Evolutionary conservation across 2,329 filamentous ascomycete species (phyloP).

Genomic region (Didymella pinodella): DNA sequence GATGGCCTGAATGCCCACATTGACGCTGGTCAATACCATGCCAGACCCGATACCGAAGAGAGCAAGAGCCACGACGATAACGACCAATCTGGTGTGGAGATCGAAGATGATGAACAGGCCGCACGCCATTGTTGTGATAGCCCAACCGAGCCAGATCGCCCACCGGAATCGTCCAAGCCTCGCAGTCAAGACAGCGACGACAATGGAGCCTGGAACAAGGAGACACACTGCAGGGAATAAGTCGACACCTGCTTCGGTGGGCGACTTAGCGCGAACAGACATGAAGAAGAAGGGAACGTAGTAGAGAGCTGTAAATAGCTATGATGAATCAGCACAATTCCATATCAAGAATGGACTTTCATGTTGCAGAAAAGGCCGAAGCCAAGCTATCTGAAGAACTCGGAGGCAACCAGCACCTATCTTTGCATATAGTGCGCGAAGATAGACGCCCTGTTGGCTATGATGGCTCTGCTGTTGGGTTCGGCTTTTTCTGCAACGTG

Average conservation of each 20-base stretch:
- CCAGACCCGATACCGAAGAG: slow-evolving; percentile 55
- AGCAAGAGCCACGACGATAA: slow-evolving; percentile 51
- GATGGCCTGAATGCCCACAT: slow-evolving; percentile 52
- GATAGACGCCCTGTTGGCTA: too few relatives aligned
- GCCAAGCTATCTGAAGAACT: too few relatives aligned
- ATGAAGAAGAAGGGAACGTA: slow-evolving; percentile 55
- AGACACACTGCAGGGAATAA: slow-evolving; percentile 49
- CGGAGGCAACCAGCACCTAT: too few relatives aligned
- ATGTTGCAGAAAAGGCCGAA: too few relatives aligned
- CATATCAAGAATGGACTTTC: too few relatives aligned
- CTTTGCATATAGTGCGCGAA: too few relatives aligned
- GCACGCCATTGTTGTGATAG: slow-evolving; percentile 46
- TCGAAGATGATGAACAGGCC: slow-evolving; percentile 52
- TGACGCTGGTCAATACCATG: slow-evolving; percentile 52
- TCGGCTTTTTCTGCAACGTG: not conserved
- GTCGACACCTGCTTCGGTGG: slow-evolving; percentile 50
- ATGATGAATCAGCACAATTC: not conserved
- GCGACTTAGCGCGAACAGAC: slow-evolving; percentile 45
- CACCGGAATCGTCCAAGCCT: slow-evolving; percentile 47
- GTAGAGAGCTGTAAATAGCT: slow-evolving; percentile 56
- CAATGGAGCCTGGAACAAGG: slow-evolving; percentile 41
- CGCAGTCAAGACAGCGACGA: slow-evolving; percentile 37
- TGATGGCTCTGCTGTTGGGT: too few relatives aligned
- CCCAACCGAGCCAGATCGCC: slow-evolving; percentile 56
- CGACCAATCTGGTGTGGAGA: slow-evolving; percentile 41